These are phyloP conservation scores for Saccharomycopsis crataegensis DNA, from an alignment of 1,139 yeast species.

Conservation along the genomic window DNA sequence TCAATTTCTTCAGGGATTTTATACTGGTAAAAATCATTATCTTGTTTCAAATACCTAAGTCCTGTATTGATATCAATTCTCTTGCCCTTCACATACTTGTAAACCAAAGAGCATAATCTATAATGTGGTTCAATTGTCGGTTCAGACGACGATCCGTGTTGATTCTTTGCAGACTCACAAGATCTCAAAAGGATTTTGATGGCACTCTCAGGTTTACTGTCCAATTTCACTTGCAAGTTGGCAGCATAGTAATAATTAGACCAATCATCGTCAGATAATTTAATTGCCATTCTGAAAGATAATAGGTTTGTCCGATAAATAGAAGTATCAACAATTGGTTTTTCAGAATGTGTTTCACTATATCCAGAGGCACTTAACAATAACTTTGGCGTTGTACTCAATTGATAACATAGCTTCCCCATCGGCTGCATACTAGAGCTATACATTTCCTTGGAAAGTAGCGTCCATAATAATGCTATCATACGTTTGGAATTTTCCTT, in stretches of 20 bases:
- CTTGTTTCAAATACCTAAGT: constrained; percentile 31
- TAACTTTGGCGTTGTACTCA: constrained; percentile 20
- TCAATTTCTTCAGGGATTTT: background rate
- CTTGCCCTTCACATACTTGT: constrained; percentile 44
- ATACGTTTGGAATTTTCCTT: constrained; percentile 30
- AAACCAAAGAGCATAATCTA: constrained; percentile 47
- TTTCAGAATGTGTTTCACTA: constrained; percentile 20
- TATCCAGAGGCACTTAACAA: constrained; percentile 25
- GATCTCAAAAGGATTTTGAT: constrained; percentile 37
- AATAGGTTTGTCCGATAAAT: constrained; percentile 25
- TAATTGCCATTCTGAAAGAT: constrained; percentile 36
- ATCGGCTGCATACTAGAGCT: constrained; percentile 61
- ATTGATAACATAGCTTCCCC: constrained; percentile 32
- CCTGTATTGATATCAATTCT: constrained; percentile 34
- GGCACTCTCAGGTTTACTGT: constrained; percentile 28
- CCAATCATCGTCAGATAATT: constrained; percentile 52
- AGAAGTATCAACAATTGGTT: constrained; percentile 25
- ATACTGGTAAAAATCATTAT: constrained; percentile 24
- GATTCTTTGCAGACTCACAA: constrained; percentile 34
- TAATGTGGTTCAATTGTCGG: constrained; percentile 69
- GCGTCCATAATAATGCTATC: constrained; percentile 45
- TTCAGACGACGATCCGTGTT: constrained; percentile 24
- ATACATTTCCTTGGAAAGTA: constrained; percentile 55
- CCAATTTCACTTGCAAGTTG: constrained; percentile 49
- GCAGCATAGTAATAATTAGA: constrained; percentile 48